Base-by-base conservation (phyloP, 1,284 basidiomycete species). In the Melampsora allii-populina region DNA sequence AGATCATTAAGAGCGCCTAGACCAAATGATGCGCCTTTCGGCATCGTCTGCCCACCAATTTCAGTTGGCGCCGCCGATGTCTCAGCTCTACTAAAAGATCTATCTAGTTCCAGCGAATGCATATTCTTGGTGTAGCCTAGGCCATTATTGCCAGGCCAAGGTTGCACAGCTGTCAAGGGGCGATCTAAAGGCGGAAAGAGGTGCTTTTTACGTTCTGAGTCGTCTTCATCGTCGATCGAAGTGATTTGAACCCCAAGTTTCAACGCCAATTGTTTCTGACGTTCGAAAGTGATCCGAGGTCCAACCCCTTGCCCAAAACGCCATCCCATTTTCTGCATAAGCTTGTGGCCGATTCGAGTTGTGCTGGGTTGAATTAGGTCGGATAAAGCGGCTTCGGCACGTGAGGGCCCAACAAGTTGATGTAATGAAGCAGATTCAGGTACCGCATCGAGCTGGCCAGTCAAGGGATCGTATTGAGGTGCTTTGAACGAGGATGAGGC, bases 321-420 rank as follows among this genome's bases (percentile, higher is more conserved):
- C 95, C 95, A 98, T 0, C 95, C 95, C 88, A 98, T 95, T 81
- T 92, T 94, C 82, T 89, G 89, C 63, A 98, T 85, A 3, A 98
- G 87, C 39, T 87, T 86, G 7, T 90, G 88, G 0, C 94, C 94
- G 66, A 79, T 77, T 10, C 78, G 69, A 1, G 66, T 61, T 5
- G 74, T 76, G 12, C 76, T 77, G 1, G 80, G 80, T 61, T 77
- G 66, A 46, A 81, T 76, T 14, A 80, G 75, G 9, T 78, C 77
- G 0, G 75, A 66, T 45, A 80, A 67, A 7, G 74, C 67, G 29
- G 76, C 76, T 58, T 79, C 79, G 79, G 77, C 66, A 79, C 78
- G 76, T 76, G 72, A 50, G 24, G 75, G 53, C 24, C 48, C 67
- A 48, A 53, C 73, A 60, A 65, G 46, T 29, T 46, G 36, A 45